Conservation (phyloP, 331 rosid species). For the Malus hybrid region DNA sequence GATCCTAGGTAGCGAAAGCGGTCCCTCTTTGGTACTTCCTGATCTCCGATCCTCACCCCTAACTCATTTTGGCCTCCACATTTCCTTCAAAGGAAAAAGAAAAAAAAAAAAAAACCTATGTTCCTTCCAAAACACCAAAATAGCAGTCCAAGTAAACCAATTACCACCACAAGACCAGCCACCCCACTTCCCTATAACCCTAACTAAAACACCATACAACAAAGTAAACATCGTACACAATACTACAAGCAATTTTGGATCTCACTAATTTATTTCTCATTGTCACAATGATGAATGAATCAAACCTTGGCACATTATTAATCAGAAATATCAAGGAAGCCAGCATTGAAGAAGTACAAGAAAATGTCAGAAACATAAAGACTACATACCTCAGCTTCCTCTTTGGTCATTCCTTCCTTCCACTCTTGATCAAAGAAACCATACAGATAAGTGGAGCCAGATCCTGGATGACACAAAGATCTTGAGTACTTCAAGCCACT, state of each 20-base stretch:
- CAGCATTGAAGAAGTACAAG: not conserved
- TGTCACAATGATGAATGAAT: not conserved
- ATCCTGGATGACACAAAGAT: constrained; percentile 44
- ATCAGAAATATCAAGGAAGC: not conserved
- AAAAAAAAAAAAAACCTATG: not conserved
- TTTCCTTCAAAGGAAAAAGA: not conserved
- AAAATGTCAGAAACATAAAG: not conserved
- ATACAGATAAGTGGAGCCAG: constrained; percentile 93
- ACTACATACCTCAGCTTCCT: constrained; percentile 82
- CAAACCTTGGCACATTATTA: not conserved
- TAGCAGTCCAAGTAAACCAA: not conserved
- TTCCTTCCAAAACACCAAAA: not conserved
- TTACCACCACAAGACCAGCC: not conserved
- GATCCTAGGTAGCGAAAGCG: too few relatives aligned
- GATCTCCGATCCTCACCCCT: too few relatives aligned
- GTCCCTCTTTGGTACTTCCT: too few relatives aligned
- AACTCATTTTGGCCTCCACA: too few relatives aligned
- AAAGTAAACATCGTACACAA: not conserved
- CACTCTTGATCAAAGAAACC: constrained; percentile 92
- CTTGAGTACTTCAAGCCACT: not conserved
- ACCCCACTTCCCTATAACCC: not conserved
- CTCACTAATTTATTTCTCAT: not conserved
- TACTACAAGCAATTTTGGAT: not conserved
- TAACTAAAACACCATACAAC: not conserved
- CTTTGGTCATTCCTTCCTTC: constrained; percentile 95